Conservation (phyloP, 1,284 basidiomycete genomes). For the Rhodotorula sp. region DNA sequence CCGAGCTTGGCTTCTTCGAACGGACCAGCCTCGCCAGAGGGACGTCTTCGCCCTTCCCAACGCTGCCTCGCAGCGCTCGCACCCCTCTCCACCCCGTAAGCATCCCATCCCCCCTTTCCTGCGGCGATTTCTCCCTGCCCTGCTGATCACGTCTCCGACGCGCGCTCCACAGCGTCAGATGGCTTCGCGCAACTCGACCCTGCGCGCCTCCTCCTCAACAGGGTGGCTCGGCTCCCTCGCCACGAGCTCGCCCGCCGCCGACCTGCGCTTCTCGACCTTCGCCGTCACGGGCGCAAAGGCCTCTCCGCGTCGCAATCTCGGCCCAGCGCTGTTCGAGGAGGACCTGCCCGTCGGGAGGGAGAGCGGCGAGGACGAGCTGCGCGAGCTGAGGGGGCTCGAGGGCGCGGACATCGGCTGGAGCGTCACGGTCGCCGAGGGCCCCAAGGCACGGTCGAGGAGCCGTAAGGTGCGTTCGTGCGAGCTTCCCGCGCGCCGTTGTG, state of each 20-base stretch:
- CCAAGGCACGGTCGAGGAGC: constrained; percentile 14
- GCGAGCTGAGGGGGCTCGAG: constrained; percentile 14
- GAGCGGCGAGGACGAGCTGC: constrained; percentile 10
- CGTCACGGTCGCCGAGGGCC: constrained; percentile 22
- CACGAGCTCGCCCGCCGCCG: neutral
- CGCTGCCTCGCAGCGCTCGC: too few relatives aligned
- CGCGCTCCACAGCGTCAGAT: neutral
- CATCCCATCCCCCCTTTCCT: too few relatives aligned
- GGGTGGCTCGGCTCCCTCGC: constrained; percentile 25
- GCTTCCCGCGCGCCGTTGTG: neutral
- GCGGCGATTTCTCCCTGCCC: too few relatives aligned
- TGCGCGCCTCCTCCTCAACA: constrained; percentile 3
- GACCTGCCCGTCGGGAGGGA: neutral
- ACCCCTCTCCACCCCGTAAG: too few relatives aligned
- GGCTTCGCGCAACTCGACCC: neutral
- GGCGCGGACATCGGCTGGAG: constrained; percentile 13
- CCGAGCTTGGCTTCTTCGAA: too few relatives aligned
- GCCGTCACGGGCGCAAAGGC: neutral
- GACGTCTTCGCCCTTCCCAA: too few relatives aligned
- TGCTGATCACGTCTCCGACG: rapidly evolving
- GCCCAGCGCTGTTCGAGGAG: constrained; percentile 13
- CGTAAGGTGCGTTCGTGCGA: constrained; percentile 17
- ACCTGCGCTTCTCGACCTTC: constrained; percentile 18
- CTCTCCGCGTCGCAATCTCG: neutral
- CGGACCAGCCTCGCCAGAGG: too few relatives aligned